Conservation (phyloP, 495 filamentous ascomycete genomes). For the Aspergillus nidulans region DNA sequence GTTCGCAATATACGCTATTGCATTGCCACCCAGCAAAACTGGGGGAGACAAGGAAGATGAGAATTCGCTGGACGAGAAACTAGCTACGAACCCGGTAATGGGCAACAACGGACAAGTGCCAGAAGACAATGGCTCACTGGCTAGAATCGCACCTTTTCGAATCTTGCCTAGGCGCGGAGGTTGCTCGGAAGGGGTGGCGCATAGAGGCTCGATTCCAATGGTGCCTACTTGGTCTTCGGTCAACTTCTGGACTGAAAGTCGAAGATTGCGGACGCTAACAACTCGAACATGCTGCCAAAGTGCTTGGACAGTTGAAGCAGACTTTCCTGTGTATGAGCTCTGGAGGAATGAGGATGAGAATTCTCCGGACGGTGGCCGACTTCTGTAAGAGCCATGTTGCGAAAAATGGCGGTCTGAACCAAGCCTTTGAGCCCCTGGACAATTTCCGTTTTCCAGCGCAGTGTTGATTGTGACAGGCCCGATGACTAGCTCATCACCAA, state of each 20-base stretch:
- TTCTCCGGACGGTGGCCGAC: constrained; percentile 31
- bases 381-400: constrained; percentile 22
- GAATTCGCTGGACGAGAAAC: constrained; percentile 40
- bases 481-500: constrained; percentile 73
- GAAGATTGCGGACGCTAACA: constrained; percentile 80
- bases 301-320: constrained; percentile 22
- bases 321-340: constrained; percentile 24
- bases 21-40: constrained; percentile 54
- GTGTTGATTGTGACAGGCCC: constrained; percentile 64
- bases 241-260: constrained; percentile 75
- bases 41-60: constrained; percentile 35
- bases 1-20: constrained; percentile 81
- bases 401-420: constrained; percentile 15
- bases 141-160: constrained; percentile 81
- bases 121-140: constrained; percentile 47
- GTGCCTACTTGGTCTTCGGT: constrained; percentile 84
- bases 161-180: constrained; percentile 43
- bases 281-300: constrained; percentile 76
- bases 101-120: constrained; percentile 40
- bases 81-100: constrained; percentile 45
- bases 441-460: constrained; percentile 18
- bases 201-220: constrained; percentile 67
- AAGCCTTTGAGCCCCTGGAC: constrained; percentile 18
- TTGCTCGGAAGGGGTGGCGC: constrained; percentile 20
- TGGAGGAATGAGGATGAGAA: constrained; percentile 33